Evolutionary conservation across 176 grass and related monocot genomes (phyloP).

Genomic region (Musa troglodytarum): DNA sequence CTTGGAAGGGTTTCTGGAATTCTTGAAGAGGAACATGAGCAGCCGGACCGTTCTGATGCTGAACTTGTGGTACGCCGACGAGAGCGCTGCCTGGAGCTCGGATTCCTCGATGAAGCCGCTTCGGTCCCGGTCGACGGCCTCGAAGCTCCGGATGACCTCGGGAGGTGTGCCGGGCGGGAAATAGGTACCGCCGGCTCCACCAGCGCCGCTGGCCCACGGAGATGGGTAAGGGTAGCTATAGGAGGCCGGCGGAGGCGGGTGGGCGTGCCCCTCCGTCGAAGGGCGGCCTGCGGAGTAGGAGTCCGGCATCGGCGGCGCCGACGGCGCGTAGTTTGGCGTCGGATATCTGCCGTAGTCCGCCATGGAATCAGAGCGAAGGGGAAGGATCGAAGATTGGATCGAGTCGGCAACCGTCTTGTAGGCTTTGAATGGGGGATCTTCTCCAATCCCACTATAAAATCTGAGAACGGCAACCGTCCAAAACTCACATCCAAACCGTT

Average conservation of each 20-base stretch:
- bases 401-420: too few relatives aligned
- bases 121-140: constrained; percentile 58
- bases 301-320: constrained; percentile 7
- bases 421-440: neutral
- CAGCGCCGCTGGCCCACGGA: neutral
- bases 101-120: constrained; percentile 71
- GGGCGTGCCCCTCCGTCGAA: neutral
- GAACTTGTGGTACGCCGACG: constrained; percentile 45
- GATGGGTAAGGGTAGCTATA: constrained; percentile 21
- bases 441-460: neutral
- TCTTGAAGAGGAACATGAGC: constrained; percentile 66
- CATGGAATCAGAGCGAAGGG: neutral
- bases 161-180: constrained; percentile 75
- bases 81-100: constrained; percentile 75
- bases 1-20: constrained; percentile 28
- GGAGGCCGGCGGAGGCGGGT: neutral
- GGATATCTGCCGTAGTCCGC: neutral
- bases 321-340: neutral
- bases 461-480: neutral
- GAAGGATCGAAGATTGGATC: too few relatives aligned
- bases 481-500: neutral
- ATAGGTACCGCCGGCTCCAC: neutral
- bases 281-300: neutral
- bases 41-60: constrained; percentile 68
- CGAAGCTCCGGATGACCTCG: constrained; percentile 59